Evolutionary conservation across 2,329 filamentous ascomycete genomes (phyloP).

Genomic region (Juglanconis sp.): DNA sequence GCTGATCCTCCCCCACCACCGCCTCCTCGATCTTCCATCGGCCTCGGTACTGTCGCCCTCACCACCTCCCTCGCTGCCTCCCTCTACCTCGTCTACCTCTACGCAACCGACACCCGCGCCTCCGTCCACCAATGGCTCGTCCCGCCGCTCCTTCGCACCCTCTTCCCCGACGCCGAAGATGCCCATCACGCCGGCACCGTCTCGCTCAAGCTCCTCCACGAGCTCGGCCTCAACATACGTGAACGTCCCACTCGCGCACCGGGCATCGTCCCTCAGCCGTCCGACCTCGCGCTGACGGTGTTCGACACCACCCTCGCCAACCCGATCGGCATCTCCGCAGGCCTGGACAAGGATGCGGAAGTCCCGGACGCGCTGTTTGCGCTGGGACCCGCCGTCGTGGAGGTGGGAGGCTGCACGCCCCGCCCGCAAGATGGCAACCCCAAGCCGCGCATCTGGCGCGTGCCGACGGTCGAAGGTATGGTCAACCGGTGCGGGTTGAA

Average conservation of each 20-base stretch:
- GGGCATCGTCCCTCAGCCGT: slow-evolving; percentile 31
- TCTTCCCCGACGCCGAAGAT: slow-evolving; percentile 79
- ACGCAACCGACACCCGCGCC: slow-evolving; percentile 71
- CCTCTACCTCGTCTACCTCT: slow-evolving; percentile 56
- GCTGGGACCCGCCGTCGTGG: slow-evolving; percentile 80
- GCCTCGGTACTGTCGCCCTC: slow-evolving; percentile 30
- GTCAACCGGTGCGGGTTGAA: slow-evolving; percentile 97
- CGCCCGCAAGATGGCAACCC: slow-evolving; percentile 85
- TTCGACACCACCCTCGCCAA: slow-evolving; percentile 78
- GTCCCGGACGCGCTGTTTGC: slow-evolving; percentile 82
- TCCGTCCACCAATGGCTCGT: slow-evolving; percentile 66
- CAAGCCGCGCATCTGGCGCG: slow-evolving; percentile 80
- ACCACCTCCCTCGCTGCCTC: slow-evolving; percentile 39
- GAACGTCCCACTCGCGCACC: slow-evolving; percentile 58
- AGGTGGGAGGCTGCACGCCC: slow-evolving; percentile 88
- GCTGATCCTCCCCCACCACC: slow-evolving; percentile 21
- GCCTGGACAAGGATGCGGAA: slow-evolving; percentile 50
- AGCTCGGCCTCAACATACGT: slow-evolving; percentile 73
- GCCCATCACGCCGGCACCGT: slow-evolving; percentile 80
- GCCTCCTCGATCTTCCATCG: slow-evolving; percentile 1
- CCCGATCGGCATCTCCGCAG: slow-evolving; percentile 79
- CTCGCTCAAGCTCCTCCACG: slow-evolving; percentile 69
- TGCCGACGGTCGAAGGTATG: slow-evolving; percentile 78
- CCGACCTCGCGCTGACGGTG: slow-evolving; percentile 49
- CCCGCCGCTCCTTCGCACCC: slow-evolving; percentile 61